These are phyloP conservation scores for Trichoderma arundinaceum DNA, from an alignment of 2,329 filamentous ascomycete species.

Conservation along the genomic window DNA sequence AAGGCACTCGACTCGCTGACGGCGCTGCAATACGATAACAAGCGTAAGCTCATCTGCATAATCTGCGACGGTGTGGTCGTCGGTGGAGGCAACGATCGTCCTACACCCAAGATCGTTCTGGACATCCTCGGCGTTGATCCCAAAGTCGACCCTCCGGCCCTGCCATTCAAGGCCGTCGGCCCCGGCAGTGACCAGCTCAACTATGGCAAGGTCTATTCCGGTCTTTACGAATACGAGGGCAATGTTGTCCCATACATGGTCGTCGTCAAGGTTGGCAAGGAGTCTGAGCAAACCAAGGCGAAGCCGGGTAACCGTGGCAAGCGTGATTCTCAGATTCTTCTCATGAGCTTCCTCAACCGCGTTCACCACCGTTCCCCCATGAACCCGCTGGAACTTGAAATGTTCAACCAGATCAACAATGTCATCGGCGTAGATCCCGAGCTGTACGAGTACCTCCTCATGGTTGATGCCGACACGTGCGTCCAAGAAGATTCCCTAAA, in stretches of 20 bases:
- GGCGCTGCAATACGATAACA: slow-evolving; percentile 95
- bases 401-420: slow-evolving; percentile 99
- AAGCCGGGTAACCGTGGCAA: slow-evolving; percentile 99
- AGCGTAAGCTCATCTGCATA: slow-evolving; percentile 93
- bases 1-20: slow-evolving; percentile 95
- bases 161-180: slow-evolving; percentile 93
- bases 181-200: slow-evolving; percentile 90
- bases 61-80: slow-evolving; percentile 98
- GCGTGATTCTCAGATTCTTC: slow-evolving; percentile 92
- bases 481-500: slow-evolving; percentile 93
- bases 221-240: slow-evolving; percentile 95
- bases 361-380: slow-evolving; percentile 94
- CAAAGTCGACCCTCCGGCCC: slow-evolving; percentile 90
- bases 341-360: slow-evolving; percentile 97
- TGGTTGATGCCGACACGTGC: slow-evolving; percentile 97
- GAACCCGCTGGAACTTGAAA: slow-evolving; percentile 94
- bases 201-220: slow-evolving; percentile 98
- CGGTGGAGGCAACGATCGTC: slow-evolving; percentile 92
- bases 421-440: slow-evolving; percentile 98
- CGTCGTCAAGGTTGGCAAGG: slow-evolving; percentile 95
- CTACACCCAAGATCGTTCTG: slow-evolving; percentile 95
- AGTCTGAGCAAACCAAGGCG: slow-evolving; percentile 86
- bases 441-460: slow-evolving; percentile 94
- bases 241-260: slow-evolving; percentile 97
- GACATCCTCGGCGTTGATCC: slow-evolving; percentile 97